Percentiles rank a stretch among this genome's conserved stretches.
These are phyloP conservation scores for Mucor velutinosus DNA, from an alignment of 371 early-diverging fungal genomes.

Conservation along the genomic window DNA sequence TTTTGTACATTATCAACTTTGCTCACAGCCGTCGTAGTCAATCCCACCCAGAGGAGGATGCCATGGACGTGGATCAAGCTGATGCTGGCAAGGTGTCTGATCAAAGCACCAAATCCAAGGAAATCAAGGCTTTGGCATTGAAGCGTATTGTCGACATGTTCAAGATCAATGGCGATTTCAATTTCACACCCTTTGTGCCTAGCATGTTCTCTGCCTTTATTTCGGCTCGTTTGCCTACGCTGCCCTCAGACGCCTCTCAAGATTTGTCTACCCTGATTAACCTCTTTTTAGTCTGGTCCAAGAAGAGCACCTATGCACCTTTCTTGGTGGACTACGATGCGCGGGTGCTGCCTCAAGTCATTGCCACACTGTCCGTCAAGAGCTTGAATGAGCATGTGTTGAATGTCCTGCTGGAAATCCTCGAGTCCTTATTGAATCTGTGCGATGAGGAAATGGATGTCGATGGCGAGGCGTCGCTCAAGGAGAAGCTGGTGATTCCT, in stretches of 20 bases:
- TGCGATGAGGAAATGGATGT: slow-evolving; percentile 52
- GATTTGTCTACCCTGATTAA: slow-evolving; percentile 77
- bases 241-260: slow-evolving; percentile 85
- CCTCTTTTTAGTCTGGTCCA: slow-evolving; percentile 80
- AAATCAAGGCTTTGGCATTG: slow-evolving; percentile 70
- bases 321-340: slow-evolving; percentile 70
- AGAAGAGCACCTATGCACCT: slow-evolving; percentile 56
- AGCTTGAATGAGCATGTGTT: slow-evolving; percentile 75
- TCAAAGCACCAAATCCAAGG: slow-evolving; percentile 51
- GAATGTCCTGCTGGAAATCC: slow-evolving; percentile 66
- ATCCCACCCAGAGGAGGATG: slow-evolving; percentile 18
- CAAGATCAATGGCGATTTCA: slow-evolving; percentile 64
- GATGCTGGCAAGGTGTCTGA: slow-evolving; percentile 15
- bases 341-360: slow-evolving; percentile 67
- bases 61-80: slow-evolving; percentile 37
- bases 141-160: slow-evolving; percentile 81
- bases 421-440: slow-evolving; percentile 73
- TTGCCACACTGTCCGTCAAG: slow-evolving; percentile 74
- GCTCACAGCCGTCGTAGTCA: slow-evolving; percentile 44
- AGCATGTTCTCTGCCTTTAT: slow-evolving; percentile 75
- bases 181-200: slow-evolving; percentile 75
- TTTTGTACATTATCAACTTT: slow-evolving; percentile 69
- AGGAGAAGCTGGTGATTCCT: slow-evolving; percentile 60
- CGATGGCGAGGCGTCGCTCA: slow-evolving; percentile 36
- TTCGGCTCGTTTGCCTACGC: slow-evolving; percentile 65